Conservation (phyloP, 345 rosid species). For the Arabidopsis thaliana region TAIR10.1 NC_003071.7:15932501-15933000, state of each 20-base stretch:
- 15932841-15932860: constrained; percentile 29
- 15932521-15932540: no score
- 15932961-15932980: constrained; percentile 14
- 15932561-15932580: no score
- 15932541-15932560: no score
- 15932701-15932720: neutral
- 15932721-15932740: constrained; percentile 22
- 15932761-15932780: constrained; percentile 34
- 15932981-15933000: neutral
- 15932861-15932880: constrained; percentile 25
- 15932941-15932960: constrained; percentile 15
- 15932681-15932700: neutral
- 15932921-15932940: constrained; percentile 5
- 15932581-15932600: no score
- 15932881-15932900: constrained; percentile 21
- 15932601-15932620: no score
- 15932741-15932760: constrained; percentile 17
- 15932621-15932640: no score
- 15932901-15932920: constrained; percentile 13
- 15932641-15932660: no score
- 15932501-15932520: no score
- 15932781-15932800: constrained; percentile 38
- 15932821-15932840: constrained; percentile 12
- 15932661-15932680: neutral
- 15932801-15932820: constrained; percentile 19